Evolutionary conservation across 2,329 filamentous ascomycete species (phyloP), one percentile per base, ranked within the genome.

Genomic region (Rasamsonia emersonii): DNA sequence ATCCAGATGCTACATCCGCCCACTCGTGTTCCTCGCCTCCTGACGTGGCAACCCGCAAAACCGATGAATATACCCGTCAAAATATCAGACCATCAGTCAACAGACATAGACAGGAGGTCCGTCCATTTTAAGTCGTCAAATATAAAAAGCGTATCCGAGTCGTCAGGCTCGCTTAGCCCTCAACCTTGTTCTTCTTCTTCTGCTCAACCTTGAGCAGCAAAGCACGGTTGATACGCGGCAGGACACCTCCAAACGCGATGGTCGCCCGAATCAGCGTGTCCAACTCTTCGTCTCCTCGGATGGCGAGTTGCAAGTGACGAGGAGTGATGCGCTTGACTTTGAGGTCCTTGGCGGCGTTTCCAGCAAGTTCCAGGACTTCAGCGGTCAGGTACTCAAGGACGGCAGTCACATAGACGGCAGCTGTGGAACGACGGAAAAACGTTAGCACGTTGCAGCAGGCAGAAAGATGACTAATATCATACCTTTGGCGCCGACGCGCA

Each of bases 271-370:
- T 96, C 37, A 98, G 73, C 15, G 88, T 96, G 62, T 98, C 91
- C 50, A 98, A 74, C 66, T 98, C 91, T 68, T 98, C 91, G 63
- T 98, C 91, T 56, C 91, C 91, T 54, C 91, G 86, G 58, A 98
- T 98, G 52, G 91, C 91, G 42, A 98, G 83, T 65, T 98, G 91
- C 45, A 98, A 70, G 64, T 98, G 91, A 62, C 91, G 88, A 35
- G 91, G 91, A 9, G 89, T 96, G 65, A 98, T 98, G 66, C 91
- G 91, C 79, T 96, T 98, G 69, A 96, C 91, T 69, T 96, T 98
- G 58, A 96, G 82, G 64, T 98, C 91, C 75, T 96, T 96, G 64
- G 91, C 91, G 33, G 91, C 91, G 62, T 98, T 98, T 64, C 91
- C 91, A 61, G 91, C 91, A 45, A 98, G 74, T 65, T 98, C 91